Evolutionary conservation across 768 basidiomycete genomes (phyloP), one percentile per base, ranked within the genome.

Genomic region (Russula ochroleuca): DNA sequence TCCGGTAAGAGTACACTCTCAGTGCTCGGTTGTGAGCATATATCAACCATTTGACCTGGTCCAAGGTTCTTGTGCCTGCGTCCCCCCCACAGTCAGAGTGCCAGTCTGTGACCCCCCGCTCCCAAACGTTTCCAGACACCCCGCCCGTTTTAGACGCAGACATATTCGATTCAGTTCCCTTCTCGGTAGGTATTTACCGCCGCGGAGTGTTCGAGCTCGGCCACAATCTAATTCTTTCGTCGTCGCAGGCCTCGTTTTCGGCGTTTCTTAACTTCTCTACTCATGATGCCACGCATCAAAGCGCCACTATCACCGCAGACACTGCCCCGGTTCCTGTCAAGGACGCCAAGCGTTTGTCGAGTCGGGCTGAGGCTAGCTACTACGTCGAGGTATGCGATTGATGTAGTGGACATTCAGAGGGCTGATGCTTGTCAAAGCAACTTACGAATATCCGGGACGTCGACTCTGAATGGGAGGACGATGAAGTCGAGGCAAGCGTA

Each of bases 391-490:
- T 68, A 47, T 63, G 49, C 9, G 17, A 28, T 53, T 35, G 48
- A 15, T 43, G 38, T 21, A 5, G n/a, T 28, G 48, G 37, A 31
- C 17, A 31, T 35, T 25, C 43, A 49, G 54, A 17, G 8, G 13
- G 23, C 65, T 61, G 17, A 61, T 48, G 19, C 15, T 41, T 15
- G 17, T 15, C 33, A 21, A 49, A 68, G 68, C 66, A 67, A 57
- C 43, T 68, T 21, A 61, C 59, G 31, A 67, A 68, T 49, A 67
- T 68, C 8, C 47, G 53, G 50, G 68, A 68, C 48, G 19, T 68
- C 50, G 68, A 68, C 31, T 67, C 66, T 9, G 68, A 68, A 40
- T 68, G 68, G 68, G 68, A 68, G 10, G 68, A 68, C 7, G 68
- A 68, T 38, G 68, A 68, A 17, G 65, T 68, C 21, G 68, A 68